phyloP scores from a whole-genome alignment of 2,329 filamentous ascomycete genomes.

The Talaromyces sp. region DNA sequence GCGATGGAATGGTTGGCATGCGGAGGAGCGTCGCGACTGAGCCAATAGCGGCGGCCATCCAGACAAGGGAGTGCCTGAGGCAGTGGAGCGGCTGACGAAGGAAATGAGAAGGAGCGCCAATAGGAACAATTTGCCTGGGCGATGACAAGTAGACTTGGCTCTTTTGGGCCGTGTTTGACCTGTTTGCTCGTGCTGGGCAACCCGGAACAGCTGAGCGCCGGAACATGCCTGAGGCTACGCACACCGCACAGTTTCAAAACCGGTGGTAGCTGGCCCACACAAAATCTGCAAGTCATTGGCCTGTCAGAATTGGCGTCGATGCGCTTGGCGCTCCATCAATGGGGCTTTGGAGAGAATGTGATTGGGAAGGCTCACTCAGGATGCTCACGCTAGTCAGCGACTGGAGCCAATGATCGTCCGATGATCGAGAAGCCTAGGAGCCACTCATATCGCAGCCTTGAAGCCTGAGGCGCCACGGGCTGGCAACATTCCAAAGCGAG shows the following conservation, averaged over 20 bases:
- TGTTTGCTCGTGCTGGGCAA: not conserved
- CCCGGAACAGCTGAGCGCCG: not conserved
- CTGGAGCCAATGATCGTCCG: not conserved
- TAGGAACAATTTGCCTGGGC: slow-evolving; percentile 6
- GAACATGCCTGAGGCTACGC: slow-evolving; percentile 9
- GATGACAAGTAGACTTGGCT: slow-evolving; percentile 3
- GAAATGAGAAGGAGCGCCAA: slow-evolving; percentile 5
- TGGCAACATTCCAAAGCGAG: not conserved
- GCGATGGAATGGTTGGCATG: slow-evolving; percentile 10
- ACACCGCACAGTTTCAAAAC: not conserved
- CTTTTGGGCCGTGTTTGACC: not conserved
- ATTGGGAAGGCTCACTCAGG: not conserved
- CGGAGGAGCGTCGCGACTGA: slow-evolving; percentile 1
- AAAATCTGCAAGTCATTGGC: not conserved
- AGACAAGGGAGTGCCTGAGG: slow-evolving; percentile 14
- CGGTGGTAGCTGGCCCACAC: not conserved
- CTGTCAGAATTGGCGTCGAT: not conserved
- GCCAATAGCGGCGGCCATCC: slow-evolving; percentile 12
- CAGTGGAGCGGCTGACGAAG: slow-evolving; percentile 13
- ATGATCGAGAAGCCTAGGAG: not conserved
- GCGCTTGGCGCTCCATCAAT: slow-evolving; percentile 1
- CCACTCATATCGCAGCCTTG: not conserved
- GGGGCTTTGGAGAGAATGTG: not conserved
- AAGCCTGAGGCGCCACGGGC: not conserved
- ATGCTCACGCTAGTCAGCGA: not conserved